A percentile compares a stretch with the other conserved stretches of the same genome.
Conservation (phyloP, 2,329 filamentous ascomycete species). For the Neonectria magnoliae region DNA sequence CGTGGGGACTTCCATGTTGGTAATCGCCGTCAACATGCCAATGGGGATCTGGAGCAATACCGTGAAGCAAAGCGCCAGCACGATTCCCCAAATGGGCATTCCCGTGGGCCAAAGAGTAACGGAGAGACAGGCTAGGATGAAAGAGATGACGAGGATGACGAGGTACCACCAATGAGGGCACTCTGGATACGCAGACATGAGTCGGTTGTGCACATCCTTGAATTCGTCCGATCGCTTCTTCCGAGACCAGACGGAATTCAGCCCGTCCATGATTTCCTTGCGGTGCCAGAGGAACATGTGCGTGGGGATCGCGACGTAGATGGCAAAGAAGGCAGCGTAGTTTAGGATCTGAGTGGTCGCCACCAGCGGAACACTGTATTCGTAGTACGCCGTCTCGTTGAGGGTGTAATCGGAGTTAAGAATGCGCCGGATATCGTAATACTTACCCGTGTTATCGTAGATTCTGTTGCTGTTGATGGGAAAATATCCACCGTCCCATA, state of each 20-base stretch:
- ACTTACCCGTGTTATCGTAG: slow-evolving; percentile 65
- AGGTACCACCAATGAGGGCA: slow-evolving; percentile 67
- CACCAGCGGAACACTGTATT: slow-evolving; percentile 66
- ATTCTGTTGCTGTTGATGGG: slow-evolving; percentile 64
- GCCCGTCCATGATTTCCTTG: slow-evolving; percentile 41
- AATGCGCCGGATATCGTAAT: slow-evolving; percentile 63
- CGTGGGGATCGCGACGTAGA: slow-evolving; percentile 43
- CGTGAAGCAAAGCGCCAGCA: slow-evolving; percentile 62
- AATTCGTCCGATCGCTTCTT: slow-evolving; percentile 50
- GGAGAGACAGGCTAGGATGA: slow-evolving; percentile 50
- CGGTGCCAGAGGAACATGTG: slow-evolving; percentile 47
- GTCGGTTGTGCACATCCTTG: slow-evolving; percentile 46
- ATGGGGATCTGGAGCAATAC: slow-evolving; percentile 63
- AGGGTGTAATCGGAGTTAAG: slow-evolving; percentile 60
- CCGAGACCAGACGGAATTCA: slow-evolving; percentile 41
- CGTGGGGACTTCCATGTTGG: slow-evolving; percentile 66
- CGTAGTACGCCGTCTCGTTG: slow-evolving; percentile 60
- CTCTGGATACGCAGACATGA: slow-evolving; percentile 47
- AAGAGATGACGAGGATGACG: slow-evolving; percentile 57
- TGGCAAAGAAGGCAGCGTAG: slow-evolving; percentile 44
- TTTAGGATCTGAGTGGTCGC: slow-evolving; percentile 50
- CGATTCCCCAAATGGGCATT: slow-evolving; percentile 61
- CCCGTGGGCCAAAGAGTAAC: slow-evolving; percentile 60
- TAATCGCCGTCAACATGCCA: slow-evolving; percentile 65
- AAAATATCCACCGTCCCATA: slow-evolving; percentile 61